phyloP scores from a whole-genome alignment of 2,329 filamentous ascomycete genomes.

The Colletotrichum destructivum region DNA sequence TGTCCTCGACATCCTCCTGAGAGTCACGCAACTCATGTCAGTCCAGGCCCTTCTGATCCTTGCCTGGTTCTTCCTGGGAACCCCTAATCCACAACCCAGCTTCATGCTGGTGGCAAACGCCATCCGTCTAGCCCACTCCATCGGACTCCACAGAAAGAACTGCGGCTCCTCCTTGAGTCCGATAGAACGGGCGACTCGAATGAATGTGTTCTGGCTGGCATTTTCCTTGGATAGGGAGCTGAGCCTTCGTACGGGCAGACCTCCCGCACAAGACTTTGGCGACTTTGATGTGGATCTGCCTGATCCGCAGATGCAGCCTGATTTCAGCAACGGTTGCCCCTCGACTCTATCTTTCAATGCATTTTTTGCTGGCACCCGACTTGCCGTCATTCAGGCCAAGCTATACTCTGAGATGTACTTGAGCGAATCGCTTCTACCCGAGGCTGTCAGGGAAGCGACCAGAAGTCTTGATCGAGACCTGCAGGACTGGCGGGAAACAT shows the following conservation, averaged over 20 bases:
- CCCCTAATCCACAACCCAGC: slow-evolving; percentile 18
- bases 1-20: slow-evolving; percentile 6
- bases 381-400: slow-evolving; percentile 7
- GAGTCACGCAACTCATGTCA: slow-evolving; percentile 8
- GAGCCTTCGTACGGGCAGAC: slow-evolving; percentile 11
- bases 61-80: slow-evolving; percentile 11
- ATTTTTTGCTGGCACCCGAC: neutral
- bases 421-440: too few relatives aligned
- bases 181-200: neutral
- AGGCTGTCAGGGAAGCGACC: neutral
- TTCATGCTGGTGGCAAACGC: slow-evolving; percentile 22
- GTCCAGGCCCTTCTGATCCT: slow-evolving; percentile 15
- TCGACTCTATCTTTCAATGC: neutral
- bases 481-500: neutral
- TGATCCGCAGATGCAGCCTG: neutral
- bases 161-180: neutral
- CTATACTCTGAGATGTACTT: slow-evolving; percentile 7
- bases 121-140: slow-evolving; percentile 6
- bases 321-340: neutral
- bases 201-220: slow-evolving; percentile 9
- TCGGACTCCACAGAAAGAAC: slow-evolving; percentile 19
- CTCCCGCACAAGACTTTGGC: slow-evolving; percentile 17
- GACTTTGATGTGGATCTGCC: slow-evolving; percentile 12
- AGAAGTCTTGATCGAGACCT: neutral
- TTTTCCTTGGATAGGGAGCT: slow-evolving; percentile 3